Percentiles rank a stretch among this genome's conserved stretches.
phyloP scores from a whole-genome alignment of 2,329 filamentous ascomycete species.

The Mycosphaerella arachidis region DNA sequence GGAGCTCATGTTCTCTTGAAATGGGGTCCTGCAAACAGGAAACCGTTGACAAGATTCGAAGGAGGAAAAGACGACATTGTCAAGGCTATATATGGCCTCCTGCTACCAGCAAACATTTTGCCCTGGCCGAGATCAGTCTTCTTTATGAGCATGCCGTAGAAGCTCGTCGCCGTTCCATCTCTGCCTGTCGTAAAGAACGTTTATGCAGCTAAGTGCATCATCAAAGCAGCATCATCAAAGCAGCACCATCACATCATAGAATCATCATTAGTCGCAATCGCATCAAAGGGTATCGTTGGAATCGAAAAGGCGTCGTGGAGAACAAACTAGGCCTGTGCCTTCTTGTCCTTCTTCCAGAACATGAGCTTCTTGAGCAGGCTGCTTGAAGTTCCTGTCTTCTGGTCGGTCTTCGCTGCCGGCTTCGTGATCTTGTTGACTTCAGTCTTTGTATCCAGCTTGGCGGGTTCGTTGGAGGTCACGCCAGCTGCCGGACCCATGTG shows the following conservation, averaged over 20 bases:
- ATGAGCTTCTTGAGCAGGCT: background rate
- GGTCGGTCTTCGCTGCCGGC: background rate
- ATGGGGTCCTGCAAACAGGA: too few species aligned
- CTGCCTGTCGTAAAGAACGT: background rate
- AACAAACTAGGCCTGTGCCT: background rate
- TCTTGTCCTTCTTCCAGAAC: background rate
- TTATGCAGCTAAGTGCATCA: background rate
- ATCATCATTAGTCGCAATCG: background rate
- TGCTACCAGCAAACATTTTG: background rate
- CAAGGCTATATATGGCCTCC: background rate
- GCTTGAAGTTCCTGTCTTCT: background rate
- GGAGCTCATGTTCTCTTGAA: background rate
- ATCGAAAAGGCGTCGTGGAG: background rate
- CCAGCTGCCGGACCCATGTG: background rate
- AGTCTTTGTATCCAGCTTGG: background rate
- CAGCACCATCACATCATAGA: background rate
- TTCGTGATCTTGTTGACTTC: background rate
- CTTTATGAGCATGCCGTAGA: background rate
- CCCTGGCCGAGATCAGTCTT: background rate
- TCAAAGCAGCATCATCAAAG: background rate
- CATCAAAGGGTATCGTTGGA: background rate
- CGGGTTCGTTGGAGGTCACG: background rate
- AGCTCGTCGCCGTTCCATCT: background rate
- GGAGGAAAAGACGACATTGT: background rate
- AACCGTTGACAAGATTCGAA: too few species aligned